Conservation (phyloP, 2,329 filamentous ascomycete genomes). For the Diaporthe eres region DNA sequence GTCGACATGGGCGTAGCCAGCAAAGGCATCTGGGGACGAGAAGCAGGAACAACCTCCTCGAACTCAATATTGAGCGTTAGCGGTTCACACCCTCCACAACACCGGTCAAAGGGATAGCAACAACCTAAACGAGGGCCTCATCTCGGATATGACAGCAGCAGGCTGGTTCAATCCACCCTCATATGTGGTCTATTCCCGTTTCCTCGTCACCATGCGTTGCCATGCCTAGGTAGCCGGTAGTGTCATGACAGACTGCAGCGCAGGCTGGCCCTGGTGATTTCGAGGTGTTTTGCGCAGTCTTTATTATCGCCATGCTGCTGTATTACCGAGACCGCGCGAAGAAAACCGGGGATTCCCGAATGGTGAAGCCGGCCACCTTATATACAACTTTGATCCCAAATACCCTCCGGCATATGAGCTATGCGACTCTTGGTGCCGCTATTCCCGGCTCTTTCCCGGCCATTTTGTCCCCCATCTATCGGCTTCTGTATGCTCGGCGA, state of each 20-base stretch:
- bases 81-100: conserved; percentile 65
- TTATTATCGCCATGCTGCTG: conserved; percentile 63
- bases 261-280: conserved; percentile 68
- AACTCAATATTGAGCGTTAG: conserved; percentile 66
- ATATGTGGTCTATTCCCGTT: conserved; percentile 65
- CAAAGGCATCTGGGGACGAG: conserved; percentile 55
- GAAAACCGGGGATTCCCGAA: conserved; percentile 55
- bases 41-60: conserved; percentile 50
- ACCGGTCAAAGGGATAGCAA: conserved; percentile 72
- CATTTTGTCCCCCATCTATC: background rate
- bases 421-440: conserved; percentile 3
- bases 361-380: background rate
- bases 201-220: conserved; percentile 69
- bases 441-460: conserved; percentile 4
- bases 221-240: conserved; percentile 63
- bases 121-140: conserved; percentile 73
- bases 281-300: conserved; percentile 65
- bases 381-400: conserved; percentile 49
- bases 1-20: no score
- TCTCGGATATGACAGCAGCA: conserved; percentile 70
- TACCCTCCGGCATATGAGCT: background rate
- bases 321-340: conserved; percentile 65
- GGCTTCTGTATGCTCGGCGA: no score
- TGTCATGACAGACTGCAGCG: conserved; percentile 49
- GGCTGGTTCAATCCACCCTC: conserved; percentile 66